These are phyloP conservation scores for Celoporthe dispersa DNA, from an alignment of 2,329 filamentous ascomycete species.

Conservation along the genomic window DNA sequence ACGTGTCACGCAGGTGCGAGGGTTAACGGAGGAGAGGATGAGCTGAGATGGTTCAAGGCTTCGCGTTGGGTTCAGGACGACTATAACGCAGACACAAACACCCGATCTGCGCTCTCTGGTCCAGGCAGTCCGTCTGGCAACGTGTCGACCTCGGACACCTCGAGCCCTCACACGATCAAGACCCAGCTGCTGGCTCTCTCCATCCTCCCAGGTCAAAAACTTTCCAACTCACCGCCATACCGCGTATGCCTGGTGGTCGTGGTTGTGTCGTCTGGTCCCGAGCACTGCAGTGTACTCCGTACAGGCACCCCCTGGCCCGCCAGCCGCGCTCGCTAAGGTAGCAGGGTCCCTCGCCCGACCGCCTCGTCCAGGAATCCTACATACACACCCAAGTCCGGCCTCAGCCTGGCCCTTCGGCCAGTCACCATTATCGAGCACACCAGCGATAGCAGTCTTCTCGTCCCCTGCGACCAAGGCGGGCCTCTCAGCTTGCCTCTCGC, in stretches of 20 bases:
- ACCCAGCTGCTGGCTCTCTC: not conserved
- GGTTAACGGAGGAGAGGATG: not conserved
- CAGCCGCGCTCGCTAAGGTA: slow-evolving; percentile 16
- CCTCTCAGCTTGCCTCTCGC: not conserved
- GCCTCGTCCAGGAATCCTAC: slow-evolving; percentile 2
- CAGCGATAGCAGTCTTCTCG: not conserved
- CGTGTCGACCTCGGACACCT: not conserved
- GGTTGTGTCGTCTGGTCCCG: not conserved
- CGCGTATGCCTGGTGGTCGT: not conserved
- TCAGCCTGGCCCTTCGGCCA: not conserved
- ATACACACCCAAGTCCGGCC: not conserved
- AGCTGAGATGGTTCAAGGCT: slow-evolving; percentile 21
- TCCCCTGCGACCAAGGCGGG: not conserved
- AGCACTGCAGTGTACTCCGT: not conserved
- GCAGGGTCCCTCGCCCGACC: not conserved
- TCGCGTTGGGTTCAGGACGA: slow-evolving; percentile 3
- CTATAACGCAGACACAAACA: not conserved
- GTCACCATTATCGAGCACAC: not conserved
- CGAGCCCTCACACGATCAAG: not conserved
- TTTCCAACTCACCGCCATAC: slow-evolving; percentile 6
- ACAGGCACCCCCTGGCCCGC: slow-evolving; percentile 9
- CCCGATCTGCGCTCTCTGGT: not conserved
- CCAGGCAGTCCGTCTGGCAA: not conserved
- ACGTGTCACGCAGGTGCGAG: slow-evolving; percentile 5
- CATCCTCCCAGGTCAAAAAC: too few relatives aligned